A percentile compares a stretch with the other conserved stretches of the same genome.
Conservation (phyloP, 768 basidiomycete genomes). For the Pulveroboletus sp. region DNA sequence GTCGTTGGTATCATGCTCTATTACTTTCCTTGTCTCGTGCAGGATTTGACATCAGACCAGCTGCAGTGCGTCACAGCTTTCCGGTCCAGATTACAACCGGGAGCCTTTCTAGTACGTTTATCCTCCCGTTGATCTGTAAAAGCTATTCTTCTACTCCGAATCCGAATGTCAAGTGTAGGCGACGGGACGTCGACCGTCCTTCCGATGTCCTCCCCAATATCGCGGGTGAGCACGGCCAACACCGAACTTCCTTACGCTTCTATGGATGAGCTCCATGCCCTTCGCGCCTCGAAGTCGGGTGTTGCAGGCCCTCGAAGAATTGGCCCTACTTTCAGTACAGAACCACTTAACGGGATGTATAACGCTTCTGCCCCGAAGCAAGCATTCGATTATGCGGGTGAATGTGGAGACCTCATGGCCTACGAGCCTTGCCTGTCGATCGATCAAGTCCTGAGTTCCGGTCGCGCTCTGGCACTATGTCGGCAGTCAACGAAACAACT, state of each 20-base stretch:
- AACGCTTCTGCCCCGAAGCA: not conserved
- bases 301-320: constrained; percentile 21
- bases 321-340: not conserved
- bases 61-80: not conserved
- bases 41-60: constrained; percentile 12
- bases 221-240: constrained; percentile 6
- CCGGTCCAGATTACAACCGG: constrained; percentile 10
- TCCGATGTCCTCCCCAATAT: constrained; percentile 13
- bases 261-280: not conserved
- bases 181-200: constrained; percentile 12
- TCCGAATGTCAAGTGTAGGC: constrained; percentile 16
- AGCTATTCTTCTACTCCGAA: not conserved
- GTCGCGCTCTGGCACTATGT: constrained; percentile 17
- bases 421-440: constrained; percentile 1
- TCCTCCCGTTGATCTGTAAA: not conserved
- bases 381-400: not conserved
- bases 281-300: constrained; percentile 8
- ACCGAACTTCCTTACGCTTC: constrained; percentile 1
- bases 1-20: not conserved
- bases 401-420: not conserved
- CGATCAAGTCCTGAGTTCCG: not conserved
- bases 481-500: constrained; percentile 46
- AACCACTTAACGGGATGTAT: not conserved
- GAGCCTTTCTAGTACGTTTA: not conserved
- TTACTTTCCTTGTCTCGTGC: not conserved